Percentiles rank a stretch among this genome's conserved stretches.
phyloP scores from a whole-genome alignment of 495 filamentous ascomycete genomes.

The Diplogelasinospora grovesii region DNA sequence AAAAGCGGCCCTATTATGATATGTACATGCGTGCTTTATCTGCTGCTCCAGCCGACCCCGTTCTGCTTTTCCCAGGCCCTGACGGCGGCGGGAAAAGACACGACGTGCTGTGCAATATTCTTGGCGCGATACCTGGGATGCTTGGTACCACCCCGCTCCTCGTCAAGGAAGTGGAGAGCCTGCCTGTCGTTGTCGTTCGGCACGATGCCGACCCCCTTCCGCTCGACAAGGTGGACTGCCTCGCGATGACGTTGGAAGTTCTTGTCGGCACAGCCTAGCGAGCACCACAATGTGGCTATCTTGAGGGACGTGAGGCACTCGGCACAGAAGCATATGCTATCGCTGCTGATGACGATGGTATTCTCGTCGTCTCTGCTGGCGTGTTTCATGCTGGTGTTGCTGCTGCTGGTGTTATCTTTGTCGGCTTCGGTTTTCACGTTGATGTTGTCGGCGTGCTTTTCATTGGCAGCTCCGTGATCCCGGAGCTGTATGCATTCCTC shows the following conservation, averaged over 20 bases:
- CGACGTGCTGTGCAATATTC: constrained; percentile 23
- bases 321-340: constrained; percentile 26
- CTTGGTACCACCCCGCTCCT: constrained; percentile 3
- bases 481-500: constrained; percentile 14
- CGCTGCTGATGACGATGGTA: background rate
- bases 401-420: constrained; percentile 1
- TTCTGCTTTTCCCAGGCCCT: constrained; percentile 31
- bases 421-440: constrained; percentile 2
- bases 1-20: too few relatives aligned
- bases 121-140: constrained; percentile 27
- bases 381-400: constrained; percentile 1
- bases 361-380: too few relatives aligned
- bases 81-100: constrained; percentile 23
- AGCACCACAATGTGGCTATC: constrained; percentile 32
- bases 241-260: constrained; percentile 38
- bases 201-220: constrained; percentile 15
- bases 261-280: constrained; percentile 29
- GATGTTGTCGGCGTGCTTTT: constrained; percentile 1
- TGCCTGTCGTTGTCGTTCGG: constrained; percentile 22
- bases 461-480: background rate
- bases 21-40: too few relatives aligned
- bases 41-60: too few relatives aligned
- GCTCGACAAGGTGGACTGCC: constrained; percentile 29
- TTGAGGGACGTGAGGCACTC: constrained; percentile 34
- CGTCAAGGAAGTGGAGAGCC: too few relatives aligned